Base-by-base conservation (phyloP, 2,329 filamentous ascomycete genomes). In the Diplodia scrobiculata region DNA sequence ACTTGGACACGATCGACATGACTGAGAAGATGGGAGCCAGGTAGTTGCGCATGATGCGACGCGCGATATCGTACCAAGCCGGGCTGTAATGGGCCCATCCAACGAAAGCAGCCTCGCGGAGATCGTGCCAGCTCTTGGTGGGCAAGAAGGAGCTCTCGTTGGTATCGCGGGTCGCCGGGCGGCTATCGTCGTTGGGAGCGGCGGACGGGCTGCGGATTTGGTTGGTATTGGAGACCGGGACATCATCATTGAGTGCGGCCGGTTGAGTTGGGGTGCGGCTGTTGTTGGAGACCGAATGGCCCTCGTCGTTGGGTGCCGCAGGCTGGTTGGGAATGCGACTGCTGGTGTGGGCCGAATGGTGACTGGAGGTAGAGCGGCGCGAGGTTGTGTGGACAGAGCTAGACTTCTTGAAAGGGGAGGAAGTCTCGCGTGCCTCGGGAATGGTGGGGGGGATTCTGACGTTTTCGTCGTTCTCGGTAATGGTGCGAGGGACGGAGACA, bases 41-140 rank as follows among this genome's bases (percentile, higher is more conserved):
- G 41, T 48, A 19, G 25, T 52, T 63, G 25, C 38, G 34, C 29
- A 54, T 32, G 27, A 60, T 60, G 62, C 27, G 50, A 11, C 53
- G 60, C 17, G 58, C 25, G 9, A 67, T 19, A 2, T 34, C 52
- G 19, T 45, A 32, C 34, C 19, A n/a, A 60, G 27, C 13, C 47
- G 52, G 41, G 36, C 11, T 21, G 32, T 52, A 13, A 32, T 48
- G 7, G 32, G 66, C 51, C 63, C 63, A 54, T 21, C 21, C 32
- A 38, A 19, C 17, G 52, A 50, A 47, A 19, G 34, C 66, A 50
- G 58, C 19, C 45, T 62, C 58, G 5, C 29, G 29, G 5, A 62
- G 45, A n/a, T 62, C 58, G 45, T 47, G 32, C 58, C 58, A 62
- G 45, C 38, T 62, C 27, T 11, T 50, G 45, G 21, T 25, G 45